Evolutionary conservation across 1,284 basidiomycete species (phyloP).

Genomic region (Pterulicium gracile): DNA sequence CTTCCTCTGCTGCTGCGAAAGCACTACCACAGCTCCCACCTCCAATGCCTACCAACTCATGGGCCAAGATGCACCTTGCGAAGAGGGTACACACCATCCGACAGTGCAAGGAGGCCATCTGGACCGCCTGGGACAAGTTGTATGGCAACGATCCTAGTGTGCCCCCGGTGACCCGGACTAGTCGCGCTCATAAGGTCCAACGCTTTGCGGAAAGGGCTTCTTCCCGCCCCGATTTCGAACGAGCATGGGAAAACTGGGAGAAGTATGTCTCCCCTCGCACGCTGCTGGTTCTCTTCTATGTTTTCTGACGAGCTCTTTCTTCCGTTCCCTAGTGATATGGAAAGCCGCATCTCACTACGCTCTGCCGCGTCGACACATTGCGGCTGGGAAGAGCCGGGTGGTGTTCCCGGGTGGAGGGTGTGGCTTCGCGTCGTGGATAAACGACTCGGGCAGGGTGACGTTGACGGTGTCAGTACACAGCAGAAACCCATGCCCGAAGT

Average conservation of each 20-base stretch:
- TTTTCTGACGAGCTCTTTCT: conserved; percentile 7
- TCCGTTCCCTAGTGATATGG: conserved; percentile 48
- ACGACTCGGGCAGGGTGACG: neutral
- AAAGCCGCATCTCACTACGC: conserved; percentile 55
- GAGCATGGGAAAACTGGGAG: conserved; percentile 59
- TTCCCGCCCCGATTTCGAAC: conserved; percentile 51
- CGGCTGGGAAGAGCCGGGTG: conserved; percentile 43
- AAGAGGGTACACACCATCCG: conserved; percentile 40
- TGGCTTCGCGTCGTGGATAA: conserved; percentile 30
- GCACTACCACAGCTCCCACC: conserved; percentile 3
- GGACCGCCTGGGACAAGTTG: conserved; percentile 45
- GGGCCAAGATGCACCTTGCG: conserved; percentile 52
- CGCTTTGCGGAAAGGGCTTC: conserved; percentile 20
- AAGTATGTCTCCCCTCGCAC: conserved; percentile 29
- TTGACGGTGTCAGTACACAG: no score
- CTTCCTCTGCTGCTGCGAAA: neutral
- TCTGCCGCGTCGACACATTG: conserved; percentile 32
- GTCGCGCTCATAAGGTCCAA: conserved; percentile 19
- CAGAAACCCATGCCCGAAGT: neutral
- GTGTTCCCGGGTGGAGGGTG: conserved; percentile 39
- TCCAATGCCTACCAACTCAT: conserved; percentile 21
- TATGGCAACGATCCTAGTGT: conserved; percentile 27
- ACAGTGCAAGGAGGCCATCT: conserved; percentile 61
- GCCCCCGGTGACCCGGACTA: conserved; percentile 20
- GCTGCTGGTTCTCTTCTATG: neutral